Percentiles rank a stretch among this genome's conserved stretches.
phyloP scores from a whole-genome alignment of 345 rosid species.

The Lumnitzera littorea region DNA sequence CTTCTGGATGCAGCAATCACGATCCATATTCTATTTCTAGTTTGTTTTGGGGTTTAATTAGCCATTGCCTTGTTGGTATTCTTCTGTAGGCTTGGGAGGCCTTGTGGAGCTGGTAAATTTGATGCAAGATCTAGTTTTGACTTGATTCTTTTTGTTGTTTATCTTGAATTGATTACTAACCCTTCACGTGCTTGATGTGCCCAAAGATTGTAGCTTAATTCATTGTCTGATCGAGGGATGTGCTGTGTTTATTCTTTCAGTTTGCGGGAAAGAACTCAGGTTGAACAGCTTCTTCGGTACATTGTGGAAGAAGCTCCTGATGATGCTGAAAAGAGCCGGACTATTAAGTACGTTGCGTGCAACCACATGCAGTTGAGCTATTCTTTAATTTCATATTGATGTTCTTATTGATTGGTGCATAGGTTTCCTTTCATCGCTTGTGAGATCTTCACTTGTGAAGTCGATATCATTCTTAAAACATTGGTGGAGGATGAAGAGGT shows the following conservation, averaged over 20 bases:
- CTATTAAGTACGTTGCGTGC: conserved; percentile 54
- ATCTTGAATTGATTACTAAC: background rate
- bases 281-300: conserved; percentile 68
- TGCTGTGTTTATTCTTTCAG: conserved; percentile 30
- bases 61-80: too few species aligned
- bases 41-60: too few species aligned
- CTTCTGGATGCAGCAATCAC: too few species aligned
- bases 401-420: conserved; percentile 1
- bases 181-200: background rate
- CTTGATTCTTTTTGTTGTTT: background rate
- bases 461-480: conserved; percentile 86
- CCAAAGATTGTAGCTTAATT: background rate
- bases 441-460: conserved; percentile 91
- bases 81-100: too few species aligned
- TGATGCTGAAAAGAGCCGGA: conserved; percentile 58
- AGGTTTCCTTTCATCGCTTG: conserved; percentile 94
- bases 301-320: conserved; percentile 74
- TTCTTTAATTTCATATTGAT: conserved; percentile 4
- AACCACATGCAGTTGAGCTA: background rate
- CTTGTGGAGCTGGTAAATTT: too few species aligned
- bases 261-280: conserved; percentile 72
- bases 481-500: conserved; percentile 92
- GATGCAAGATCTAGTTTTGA: background rate
- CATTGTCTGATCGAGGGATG: background rate
- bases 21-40: too few species aligned